Base-by-base conservation (phyloP, 2,329 filamentous ascomycete genomes). In the Fusarium sp. region DNA sequence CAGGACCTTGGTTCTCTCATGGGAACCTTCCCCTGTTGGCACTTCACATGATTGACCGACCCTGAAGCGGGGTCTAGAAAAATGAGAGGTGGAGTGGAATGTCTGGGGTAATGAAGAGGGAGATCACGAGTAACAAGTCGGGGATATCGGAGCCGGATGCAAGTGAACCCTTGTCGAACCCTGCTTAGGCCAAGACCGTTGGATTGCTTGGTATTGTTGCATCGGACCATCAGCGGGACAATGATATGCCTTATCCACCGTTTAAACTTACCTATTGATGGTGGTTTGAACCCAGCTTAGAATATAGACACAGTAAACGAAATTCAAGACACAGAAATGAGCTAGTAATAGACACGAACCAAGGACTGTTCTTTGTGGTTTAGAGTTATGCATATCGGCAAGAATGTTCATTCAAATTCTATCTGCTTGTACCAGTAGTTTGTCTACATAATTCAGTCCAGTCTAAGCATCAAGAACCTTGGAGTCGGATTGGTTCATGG, bases 401-500 rank as follows among this genome's bases (percentile, higher is more conserved):
- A 27, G 23, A 7, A 13, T 31, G 13, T 31, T 11, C 17, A 29
- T 5, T 6, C 15, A 23, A 15, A 43, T 51, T 43, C 42, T 29
- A 42, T 5, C 3, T 4, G 15, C n/a, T 20, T 27, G 3, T 11
- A 17, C 2, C 1, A 2, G 11, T 4, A 20, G 2, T 4, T 7
- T 17, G 17, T 35, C 14, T 21, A 20, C 13, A 10, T 5, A 10
- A 14, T 17, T 11, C 5, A n/a, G 5, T 10, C n/a, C 11, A n/a
- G 1, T 21, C 25, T 49, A 65, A 4, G 45, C 62, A 10, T 65
- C 62, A 23, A 52, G 18, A 1, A 35, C 20, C 25, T 70, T 70
- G 0, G 43, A 25, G 6, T 53, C 57, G 1, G 49, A 46, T 10
- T 57, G 46, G 6, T 47, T 42, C 67, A 70, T 70, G 0, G 67